A percentile compares a stretch with the other conserved stretches of the same genome.
These are phyloP conservation scores for Macrocybe sp. DNA, from an alignment of 1,284 basidiomycete species.

Conservation along the genomic window DNA sequence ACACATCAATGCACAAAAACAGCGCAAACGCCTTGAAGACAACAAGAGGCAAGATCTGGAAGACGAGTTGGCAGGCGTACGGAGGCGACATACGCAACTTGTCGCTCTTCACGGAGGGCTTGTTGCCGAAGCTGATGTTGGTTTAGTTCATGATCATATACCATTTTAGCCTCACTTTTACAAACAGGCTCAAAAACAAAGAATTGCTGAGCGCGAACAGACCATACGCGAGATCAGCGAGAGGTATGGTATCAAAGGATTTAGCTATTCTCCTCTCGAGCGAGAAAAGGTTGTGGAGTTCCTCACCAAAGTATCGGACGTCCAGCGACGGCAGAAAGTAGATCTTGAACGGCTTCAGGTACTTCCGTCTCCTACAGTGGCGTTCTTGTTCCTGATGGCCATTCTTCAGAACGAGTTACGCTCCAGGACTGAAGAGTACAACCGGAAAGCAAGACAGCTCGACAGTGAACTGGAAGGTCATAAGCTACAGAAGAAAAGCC, in stretches of 20 bases:
- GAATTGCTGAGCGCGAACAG: slow-evolving; percentile 70
- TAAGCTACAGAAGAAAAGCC: slow-evolving; percentile 44
- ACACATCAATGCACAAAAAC: slow-evolving; percentile 51
- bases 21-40: slow-evolving; percentile 43
- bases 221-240: slow-evolving; percentile 69
- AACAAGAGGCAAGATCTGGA: slow-evolving; percentile 55
- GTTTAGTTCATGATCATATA: slow-evolving; percentile 7
- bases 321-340: slow-evolving; percentile 48
- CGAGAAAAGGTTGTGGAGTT: slow-evolving; percentile 71
- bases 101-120: slow-evolving; percentile 58
- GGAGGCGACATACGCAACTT: slow-evolving; percentile 50
- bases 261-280: slow-evolving; percentile 59
- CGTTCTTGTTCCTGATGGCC: slow-evolving; percentile 5
- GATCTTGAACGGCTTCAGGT: slow-evolving; percentile 65
- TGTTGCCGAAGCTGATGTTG: slow-evolving; percentile 60
- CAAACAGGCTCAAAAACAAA: slow-evolving; percentile 67
- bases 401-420: slow-evolving; percentile 42
- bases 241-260: slow-evolving; percentile 72
- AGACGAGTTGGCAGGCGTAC: slow-evolving; percentile 52
- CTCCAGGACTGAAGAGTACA: slow-evolving; percentile 54
- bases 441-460: slow-evolving; percentile 45
- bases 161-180: not conserved
- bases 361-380: not conserved
- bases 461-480: slow-evolving; percentile 48
- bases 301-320: slow-evolving; percentile 51